Evolutionary conservation across 2,329 filamentous ascomycete genomes (phyloP).

Genomic region (Bipolaris oryzae): DNA sequence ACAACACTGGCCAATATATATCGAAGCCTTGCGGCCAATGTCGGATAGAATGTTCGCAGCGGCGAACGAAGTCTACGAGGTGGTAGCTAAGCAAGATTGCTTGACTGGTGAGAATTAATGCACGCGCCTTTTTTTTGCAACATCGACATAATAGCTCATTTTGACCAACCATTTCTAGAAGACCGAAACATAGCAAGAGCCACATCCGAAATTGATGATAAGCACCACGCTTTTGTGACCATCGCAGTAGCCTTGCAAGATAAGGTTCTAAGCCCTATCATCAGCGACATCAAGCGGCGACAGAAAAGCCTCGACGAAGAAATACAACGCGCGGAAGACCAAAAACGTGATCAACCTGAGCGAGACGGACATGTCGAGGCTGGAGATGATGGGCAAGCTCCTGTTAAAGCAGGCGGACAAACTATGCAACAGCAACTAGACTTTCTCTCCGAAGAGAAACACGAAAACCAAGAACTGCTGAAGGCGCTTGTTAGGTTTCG

Average conservation of each 20-base stretch:
- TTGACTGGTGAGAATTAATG: neutral
- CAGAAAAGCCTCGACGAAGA: neutral
- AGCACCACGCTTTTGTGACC: neutral
- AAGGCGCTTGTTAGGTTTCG: too few relatives aligned
- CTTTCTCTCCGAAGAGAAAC: neutral
- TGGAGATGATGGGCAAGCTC: neutral
- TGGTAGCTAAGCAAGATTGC: neutral
- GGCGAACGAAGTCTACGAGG: neutral
- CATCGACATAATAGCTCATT: too few relatives aligned
- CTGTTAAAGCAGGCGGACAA: neutral
- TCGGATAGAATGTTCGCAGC: neutral
- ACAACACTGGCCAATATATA: neutral
- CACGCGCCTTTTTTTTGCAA: too few relatives aligned
- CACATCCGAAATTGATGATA: neutral
- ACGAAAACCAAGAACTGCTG: too few relatives aligned
- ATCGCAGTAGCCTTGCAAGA: neutral
- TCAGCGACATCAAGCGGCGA: neutral
- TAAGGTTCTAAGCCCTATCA: neutral
- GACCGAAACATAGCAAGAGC: neutral
- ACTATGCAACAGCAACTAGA: neutral
- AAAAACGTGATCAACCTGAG: neutral
- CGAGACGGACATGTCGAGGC: neutral
- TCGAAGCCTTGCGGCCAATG: neutral
- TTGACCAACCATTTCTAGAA: neutral
- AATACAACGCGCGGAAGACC: neutral